Evolutionary conservation across 140 eudicot genomes (phyloP).

Genomic region (Anethum foeniculum): DNA sequence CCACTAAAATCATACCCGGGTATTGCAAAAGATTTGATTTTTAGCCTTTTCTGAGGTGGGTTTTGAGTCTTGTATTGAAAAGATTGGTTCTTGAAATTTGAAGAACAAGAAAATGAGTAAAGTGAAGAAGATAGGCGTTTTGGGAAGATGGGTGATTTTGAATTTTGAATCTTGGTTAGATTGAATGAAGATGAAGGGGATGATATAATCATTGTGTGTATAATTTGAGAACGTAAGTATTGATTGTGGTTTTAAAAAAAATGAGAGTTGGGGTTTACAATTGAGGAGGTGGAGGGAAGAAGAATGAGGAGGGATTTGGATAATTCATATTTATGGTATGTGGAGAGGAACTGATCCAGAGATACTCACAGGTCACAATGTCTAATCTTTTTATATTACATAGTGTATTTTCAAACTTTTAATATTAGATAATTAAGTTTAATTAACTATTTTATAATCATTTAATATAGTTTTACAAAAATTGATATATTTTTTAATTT

Average conservation of each 20-base stretch:
- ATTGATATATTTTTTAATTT: no score
- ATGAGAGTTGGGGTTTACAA: slow-evolving; percentile 6
- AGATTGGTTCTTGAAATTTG: slow-evolving; percentile 27
- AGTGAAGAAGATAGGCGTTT: slow-evolving; percentile 22
- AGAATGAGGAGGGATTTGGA: slow-evolving; percentile 30
- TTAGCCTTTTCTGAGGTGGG: slow-evolving; percentile 16
- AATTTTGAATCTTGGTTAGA: slow-evolving; percentile 21
- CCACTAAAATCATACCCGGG: slow-evolving; percentile 57
- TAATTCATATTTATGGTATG: slow-evolving; percentile 40
- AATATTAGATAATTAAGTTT: no score
- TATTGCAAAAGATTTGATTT: slow-evolving; percentile 33
- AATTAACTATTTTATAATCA: no score
- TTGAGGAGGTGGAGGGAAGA: slow-evolving; percentile 10
- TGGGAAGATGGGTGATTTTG: slow-evolving; percentile 31
- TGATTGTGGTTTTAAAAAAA: slow-evolving; percentile 10
- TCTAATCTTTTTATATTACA: no score
- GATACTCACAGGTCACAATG: slow-evolving; percentile 7
- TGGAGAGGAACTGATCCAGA: slow-evolving; percentile 42
- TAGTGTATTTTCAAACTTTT: no score
- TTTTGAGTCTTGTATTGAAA: slow-evolving; percentile 7
- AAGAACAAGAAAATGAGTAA: slow-evolving; percentile 16
- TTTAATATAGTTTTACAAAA: no score
- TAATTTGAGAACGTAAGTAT: slow-evolving; percentile 6
- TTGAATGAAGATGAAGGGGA: slow-evolving; percentile 27
- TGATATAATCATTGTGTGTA: slow-evolving; percentile 40